Evolutionary conservation across 805 yeast species (phyloP).

Genomic region (Saccharomycopsis vini): DNA sequence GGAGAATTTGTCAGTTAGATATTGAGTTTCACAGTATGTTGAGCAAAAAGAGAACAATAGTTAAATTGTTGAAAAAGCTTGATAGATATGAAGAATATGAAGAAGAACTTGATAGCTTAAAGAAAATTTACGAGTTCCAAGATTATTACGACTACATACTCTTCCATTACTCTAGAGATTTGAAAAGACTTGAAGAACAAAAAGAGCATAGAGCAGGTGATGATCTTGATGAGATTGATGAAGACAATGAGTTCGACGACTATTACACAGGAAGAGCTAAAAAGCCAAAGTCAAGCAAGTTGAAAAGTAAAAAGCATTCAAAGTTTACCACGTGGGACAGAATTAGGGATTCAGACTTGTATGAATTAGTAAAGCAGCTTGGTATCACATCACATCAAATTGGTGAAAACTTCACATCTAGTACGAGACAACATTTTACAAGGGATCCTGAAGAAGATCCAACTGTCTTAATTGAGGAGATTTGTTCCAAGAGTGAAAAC

Average conservation of each 20-base stretch:
- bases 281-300: conserved; percentile 19
- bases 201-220: conserved; percentile 28
- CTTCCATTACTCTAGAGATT: conserved; percentile 37
- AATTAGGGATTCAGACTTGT: conserved; percentile 54
- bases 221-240: conserved; percentile 29
- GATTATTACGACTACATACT: conserved; percentile 79
- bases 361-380: conserved; percentile 55
- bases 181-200: conserved; percentile 27
- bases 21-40: conserved; percentile 79
- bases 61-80: conserved; percentile 45
- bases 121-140: conserved; percentile 69
- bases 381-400: conserved; percentile 76
- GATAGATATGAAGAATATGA: conserved; percentile 49
- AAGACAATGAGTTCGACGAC: conserved; percentile 21
- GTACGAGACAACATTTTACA: conserved; percentile 61
- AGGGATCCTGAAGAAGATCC: conserved; percentile 61
- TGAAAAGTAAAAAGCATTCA: conserved; percentile 41
- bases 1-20: conserved; percentile 85
- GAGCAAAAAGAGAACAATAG: conserved; percentile 60
- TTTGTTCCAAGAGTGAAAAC: conserved; percentile 41
- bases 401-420: conserved; percentile 68
- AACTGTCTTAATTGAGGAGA: conserved; percentile 42
- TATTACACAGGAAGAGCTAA: background rate
- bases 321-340: conserved; percentile 58
- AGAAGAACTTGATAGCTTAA: conserved; percentile 47